A percentile compares a stretch with the other conserved stretches of the same genome.
Evolutionary conservation across 1,139 yeast genomes (phyloP).

Genomic region (Yarrowia galli): DNA sequence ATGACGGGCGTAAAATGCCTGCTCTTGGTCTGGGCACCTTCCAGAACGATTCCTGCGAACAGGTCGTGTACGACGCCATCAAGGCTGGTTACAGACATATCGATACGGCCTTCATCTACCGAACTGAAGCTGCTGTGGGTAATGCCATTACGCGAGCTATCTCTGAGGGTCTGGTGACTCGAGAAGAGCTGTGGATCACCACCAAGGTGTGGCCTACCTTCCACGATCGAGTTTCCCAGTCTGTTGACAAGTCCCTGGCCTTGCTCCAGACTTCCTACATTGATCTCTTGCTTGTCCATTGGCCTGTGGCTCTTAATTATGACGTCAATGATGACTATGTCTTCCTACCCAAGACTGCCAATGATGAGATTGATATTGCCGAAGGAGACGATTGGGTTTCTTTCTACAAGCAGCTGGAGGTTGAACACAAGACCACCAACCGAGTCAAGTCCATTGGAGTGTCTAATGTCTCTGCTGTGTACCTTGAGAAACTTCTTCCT

Average conservation of each 20-base stretch:
- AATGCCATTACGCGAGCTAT: constrained; percentile 66
- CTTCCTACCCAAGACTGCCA: constrained; percentile 44
- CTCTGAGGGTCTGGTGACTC: constrained; percentile 56
- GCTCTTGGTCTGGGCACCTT: constrained; percentile 80
- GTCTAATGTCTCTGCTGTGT: constrained; percentile 78
- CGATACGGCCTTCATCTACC: constrained; percentile 65
- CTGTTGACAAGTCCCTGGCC: constrained; percentile 67
- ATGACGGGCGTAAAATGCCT: constrained; percentile 71
- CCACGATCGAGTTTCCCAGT: constrained; percentile 63
- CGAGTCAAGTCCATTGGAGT: constrained; percentile 77
- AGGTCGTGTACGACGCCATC: constrained; percentile 49
- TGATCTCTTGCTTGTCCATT: constrained; percentile 83
- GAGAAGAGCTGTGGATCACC: constrained; percentile 62
- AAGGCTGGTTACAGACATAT: constrained; percentile 61
- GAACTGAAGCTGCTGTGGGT: constrained; percentile 64
- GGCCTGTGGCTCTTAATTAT: constrained; percentile 67
- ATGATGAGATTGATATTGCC: constrained; percentile 48
- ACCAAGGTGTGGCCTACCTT: constrained; percentile 59
- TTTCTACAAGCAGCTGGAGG: constrained; percentile 61
- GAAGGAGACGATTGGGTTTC: constrained; percentile 73
- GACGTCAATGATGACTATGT: constrained; percentile 47
- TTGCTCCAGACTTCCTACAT: constrained; percentile 77
- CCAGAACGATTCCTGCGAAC: constrained; percentile 59
- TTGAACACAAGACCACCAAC: constrained; percentile 53
- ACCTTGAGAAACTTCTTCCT: constrained; percentile 73